phyloP scores from a whole-genome alignment of 1,284 basidiomycete species.

The Mycena citricolor region DNA sequence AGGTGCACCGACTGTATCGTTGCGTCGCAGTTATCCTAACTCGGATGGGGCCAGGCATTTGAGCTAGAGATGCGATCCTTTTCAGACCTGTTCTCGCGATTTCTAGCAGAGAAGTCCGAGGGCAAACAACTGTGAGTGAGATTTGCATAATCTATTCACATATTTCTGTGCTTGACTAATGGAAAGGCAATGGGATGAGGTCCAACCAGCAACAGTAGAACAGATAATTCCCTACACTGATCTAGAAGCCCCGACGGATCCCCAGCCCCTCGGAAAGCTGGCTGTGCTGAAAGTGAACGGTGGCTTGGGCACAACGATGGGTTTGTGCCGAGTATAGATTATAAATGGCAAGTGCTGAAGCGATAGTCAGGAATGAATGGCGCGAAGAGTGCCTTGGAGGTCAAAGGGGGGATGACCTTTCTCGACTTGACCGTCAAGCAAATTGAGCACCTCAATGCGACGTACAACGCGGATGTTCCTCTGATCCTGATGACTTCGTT shows the following conservation, averaged over 20 bases:
- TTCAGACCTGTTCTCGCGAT: slow-evolving; percentile 98
- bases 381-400: slow-evolving; percentile 88
- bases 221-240: slow-evolving; percentile 89
- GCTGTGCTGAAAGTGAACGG: slow-evolving; percentile 99
- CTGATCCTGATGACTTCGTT: slow-evolving; percentile 99
- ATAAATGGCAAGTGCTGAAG: slow-evolving; percentile 8
- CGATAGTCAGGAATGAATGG: slow-evolving; percentile 85
- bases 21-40: no score
- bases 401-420: slow-evolving; percentile 98
- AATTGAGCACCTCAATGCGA: slow-evolving; percentile 86
- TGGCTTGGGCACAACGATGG: slow-evolving; percentile 98
- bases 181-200: slow-evolving; percentile 97
- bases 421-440: slow-evolving; percentile 95
- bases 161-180: no score
- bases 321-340: slow-evolving; percentile 37
- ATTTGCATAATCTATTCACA: slow-evolving; percentile 19
- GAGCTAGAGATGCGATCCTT: slow-evolving; percentile 98
- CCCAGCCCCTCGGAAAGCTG: slow-evolving; percentile 83
- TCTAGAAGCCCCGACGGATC: slow-evolving; percentile 62
- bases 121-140: slow-evolving; percentile 14
- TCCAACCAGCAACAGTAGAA: slow-evolving; percentile 90
- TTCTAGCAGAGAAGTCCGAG: slow-evolving; percentile 87
- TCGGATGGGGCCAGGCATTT: slow-evolving; percentile 88
- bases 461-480: slow-evolving; percentile 78
- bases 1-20: slow-evolving; percentile 53